A percentile compares a stretch with the other conserved stretches of the same genome.
Conservation (phyloP, 352 stramenopile genomes). For the Phytophthora chlamydospora region DNA sequence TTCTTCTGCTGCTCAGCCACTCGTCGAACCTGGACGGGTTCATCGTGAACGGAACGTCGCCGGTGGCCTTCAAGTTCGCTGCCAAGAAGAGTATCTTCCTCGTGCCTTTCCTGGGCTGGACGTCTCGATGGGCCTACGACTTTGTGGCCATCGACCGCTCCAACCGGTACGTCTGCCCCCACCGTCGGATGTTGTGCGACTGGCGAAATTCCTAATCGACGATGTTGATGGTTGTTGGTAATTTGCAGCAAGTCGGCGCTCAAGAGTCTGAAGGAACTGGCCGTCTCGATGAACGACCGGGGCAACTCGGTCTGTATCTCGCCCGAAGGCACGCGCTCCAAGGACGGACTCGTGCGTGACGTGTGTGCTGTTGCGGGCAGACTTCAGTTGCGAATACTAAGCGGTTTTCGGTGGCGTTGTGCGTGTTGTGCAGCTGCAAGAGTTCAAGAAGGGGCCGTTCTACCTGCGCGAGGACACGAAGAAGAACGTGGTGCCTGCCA, state of each 20-base stretch:
- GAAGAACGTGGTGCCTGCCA: slow-evolving; percentile 78
- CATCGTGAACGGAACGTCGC: slow-evolving; percentile 79
- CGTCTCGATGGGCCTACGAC: slow-evolving; percentile 73
- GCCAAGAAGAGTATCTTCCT: slow-evolving; percentile 89
- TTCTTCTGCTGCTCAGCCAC: slow-evolving; percentile 42
- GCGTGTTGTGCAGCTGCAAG: slow-evolving; percentile 58
- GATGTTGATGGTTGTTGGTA: not conserved
- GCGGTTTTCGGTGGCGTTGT: not conserved
- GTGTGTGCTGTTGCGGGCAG: not conserved
- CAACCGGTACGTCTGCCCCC: slow-evolving; percentile 48
- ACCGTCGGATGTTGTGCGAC: not conserved
- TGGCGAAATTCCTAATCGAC: slow-evolving; percentile 3
- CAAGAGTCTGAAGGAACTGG: slow-evolving; percentile 74
- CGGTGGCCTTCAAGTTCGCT: slow-evolving; percentile 79
- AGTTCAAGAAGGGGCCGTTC: slow-evolving; percentile 90
- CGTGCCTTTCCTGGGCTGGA: slow-evolving; percentile 79
- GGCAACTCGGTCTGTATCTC: slow-evolving; percentile 85
- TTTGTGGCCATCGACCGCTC: slow-evolving; percentile 85
- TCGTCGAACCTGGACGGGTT: slow-evolving; percentile 86
- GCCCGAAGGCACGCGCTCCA: slow-evolving; percentile 83
- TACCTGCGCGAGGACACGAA: slow-evolving; percentile 85
- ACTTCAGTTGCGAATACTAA: not conserved
- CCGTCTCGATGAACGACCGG: slow-evolving; percentile 68
- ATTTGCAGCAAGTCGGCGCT: slow-evolving; percentile 52
- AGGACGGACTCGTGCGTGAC: slow-evolving; percentile 63